A percentile compares a stretch with the other conserved stretches of the same genome.
These are phyloP conservation scores for Yamadazyma siamensis DNA, from an alignment of 1,139 yeast species.

Conservation along the genomic window DNA sequence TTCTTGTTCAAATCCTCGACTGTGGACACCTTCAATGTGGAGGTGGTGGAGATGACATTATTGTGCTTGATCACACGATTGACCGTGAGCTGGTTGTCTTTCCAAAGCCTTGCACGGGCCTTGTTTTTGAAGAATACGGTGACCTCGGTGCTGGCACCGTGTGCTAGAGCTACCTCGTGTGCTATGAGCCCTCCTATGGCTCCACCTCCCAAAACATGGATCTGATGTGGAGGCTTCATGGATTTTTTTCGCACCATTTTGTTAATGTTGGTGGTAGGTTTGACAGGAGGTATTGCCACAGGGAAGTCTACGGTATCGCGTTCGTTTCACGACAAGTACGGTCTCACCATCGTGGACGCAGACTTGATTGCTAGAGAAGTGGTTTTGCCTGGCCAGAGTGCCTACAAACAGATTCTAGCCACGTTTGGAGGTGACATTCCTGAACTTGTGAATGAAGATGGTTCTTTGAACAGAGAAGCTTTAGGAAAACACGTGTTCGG, in stretches of 20 bases:
- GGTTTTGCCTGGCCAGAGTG: constrained; percentile 74
- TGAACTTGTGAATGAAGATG: constrained; percentile 46
- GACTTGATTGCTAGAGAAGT: constrained; percentile 84
- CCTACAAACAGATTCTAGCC: constrained; percentile 61
- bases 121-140: constrained; percentile 6
- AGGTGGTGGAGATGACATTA: constrained; percentile 5
- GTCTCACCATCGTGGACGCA: constrained; percentile 75
- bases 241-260: not conserved
- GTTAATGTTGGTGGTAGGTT: constrained; percentile 91
- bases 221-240: not conserved
- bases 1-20: constrained; percentile 1
- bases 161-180: constrained; percentile 10
- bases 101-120: not conserved
- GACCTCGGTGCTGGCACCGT: constrained; percentile 3
- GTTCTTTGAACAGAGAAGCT: constrained; percentile 61
- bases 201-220: constrained; percentile 15
- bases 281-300: constrained; percentile 94
- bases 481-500: constrained; percentile 81
- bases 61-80: constrained; percentile 17
- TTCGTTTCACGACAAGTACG: constrained; percentile 48
- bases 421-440: constrained; percentile 57
- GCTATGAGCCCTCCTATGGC: constrained; percentile 16
- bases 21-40: constrained; percentile 5
- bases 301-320: constrained; percentile 92
- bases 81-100: constrained; percentile 10